A percentile compares a stretch with the other conserved stretches of the same genome.
phyloP scores from a whole-genome alignment of 371 early-diverging fungal genomes.

The Sporodiniella umbellata region DNA sequence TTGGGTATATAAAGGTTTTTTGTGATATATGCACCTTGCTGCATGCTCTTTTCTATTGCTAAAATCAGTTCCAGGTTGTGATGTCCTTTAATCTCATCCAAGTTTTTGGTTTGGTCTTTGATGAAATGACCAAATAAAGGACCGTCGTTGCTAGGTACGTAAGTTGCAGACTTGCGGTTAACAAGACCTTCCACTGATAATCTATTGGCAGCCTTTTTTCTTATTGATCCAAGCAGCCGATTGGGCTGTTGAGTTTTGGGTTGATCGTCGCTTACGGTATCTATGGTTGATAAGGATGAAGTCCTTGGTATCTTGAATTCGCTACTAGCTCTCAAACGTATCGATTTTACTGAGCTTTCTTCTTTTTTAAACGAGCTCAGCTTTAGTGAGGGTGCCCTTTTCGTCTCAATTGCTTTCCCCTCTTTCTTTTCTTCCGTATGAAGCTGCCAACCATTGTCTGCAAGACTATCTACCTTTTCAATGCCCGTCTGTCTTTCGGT shows the following conservation, averaged over 20 bases:
- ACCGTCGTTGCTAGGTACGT: neutral
- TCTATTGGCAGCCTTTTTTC: conserved; percentile 28
- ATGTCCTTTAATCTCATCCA: neutral
- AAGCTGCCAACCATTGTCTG: neutral
- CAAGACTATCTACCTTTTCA: neutral
- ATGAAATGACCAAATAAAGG: conserved; percentile 9
- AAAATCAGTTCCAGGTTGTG: conserved; percentile 32
- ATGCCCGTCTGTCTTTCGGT: neutral
- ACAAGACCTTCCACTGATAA: conserved; percentile 34
- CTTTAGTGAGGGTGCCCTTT: conserved; percentile 16
- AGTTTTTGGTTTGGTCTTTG: conserved; percentile 9
- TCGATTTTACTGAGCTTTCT: neutral
- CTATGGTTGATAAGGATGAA: conserved; percentile 18
- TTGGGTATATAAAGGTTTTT: conserved; percentile 55
- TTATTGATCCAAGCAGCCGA: conserved; percentile 19
- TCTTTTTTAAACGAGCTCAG: conserved; percentile 20
- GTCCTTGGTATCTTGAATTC: conserved; percentile 20
- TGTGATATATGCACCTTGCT: conserved; percentile 51
- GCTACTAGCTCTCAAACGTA: conserved; percentile 22
- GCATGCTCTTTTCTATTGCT: conserved; percentile 46
- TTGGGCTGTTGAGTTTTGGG: neutral
- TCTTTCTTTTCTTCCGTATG: no score
- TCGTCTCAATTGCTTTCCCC: neutral
- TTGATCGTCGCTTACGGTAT: conserved; percentile 1
- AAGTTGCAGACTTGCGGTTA: conserved; percentile 3